Conservation (phyloP, 129 eudicot species). For the Tagetes erecta region DNA sequence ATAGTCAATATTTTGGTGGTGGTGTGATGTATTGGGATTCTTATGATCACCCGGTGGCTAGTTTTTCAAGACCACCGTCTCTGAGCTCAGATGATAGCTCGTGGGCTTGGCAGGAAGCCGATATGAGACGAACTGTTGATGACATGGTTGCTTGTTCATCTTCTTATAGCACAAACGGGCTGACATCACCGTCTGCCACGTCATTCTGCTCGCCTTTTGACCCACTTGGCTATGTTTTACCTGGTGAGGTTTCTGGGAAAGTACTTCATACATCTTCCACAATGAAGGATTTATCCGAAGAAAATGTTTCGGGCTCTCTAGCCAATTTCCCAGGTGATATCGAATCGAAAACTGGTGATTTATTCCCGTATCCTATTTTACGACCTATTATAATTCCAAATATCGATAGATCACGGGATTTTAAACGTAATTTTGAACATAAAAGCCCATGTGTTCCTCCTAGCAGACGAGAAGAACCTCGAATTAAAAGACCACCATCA, state of each 20-base stretch:
- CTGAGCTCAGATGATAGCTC: constrained; percentile 97
- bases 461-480: constrained; percentile 77
- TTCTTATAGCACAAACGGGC: constrained; percentile 84
- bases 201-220: constrained; percentile 93
- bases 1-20: constrained; percentile 92
- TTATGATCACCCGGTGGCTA: constrained; percentile 72
- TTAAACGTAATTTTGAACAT: constrained; percentile 65
- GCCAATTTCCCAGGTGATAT: constrained; percentile 62
- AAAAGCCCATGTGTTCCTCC: constrained; percentile 95
- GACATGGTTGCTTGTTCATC: constrained; percentile 97
- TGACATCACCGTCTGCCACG: constrained; percentile 82
- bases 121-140: constrained; percentile 83
- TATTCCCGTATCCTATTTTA: constrained; percentile 78
- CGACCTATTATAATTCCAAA: constrained; percentile 87
- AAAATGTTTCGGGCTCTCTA: constrained; percentile 56
- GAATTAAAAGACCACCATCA: constrained; percentile 86
- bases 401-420: constrained; percentile 79
- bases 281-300: constrained; percentile 60
- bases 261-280: constrained; percentile 20
- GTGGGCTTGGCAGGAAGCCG: constrained; percentile 98
- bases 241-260: constrained; percentile 65
- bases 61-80: constrained; percentile 92
- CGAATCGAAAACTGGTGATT: constrained; percentile 71
- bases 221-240: constrained; percentile 76
- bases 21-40: constrained; percentile 99